These are phyloP conservation scores for Colletotrichum higginsianum DNA, from an alignment of 2,329 filamentous ascomycete species.

Conservation along the genomic window DNA sequence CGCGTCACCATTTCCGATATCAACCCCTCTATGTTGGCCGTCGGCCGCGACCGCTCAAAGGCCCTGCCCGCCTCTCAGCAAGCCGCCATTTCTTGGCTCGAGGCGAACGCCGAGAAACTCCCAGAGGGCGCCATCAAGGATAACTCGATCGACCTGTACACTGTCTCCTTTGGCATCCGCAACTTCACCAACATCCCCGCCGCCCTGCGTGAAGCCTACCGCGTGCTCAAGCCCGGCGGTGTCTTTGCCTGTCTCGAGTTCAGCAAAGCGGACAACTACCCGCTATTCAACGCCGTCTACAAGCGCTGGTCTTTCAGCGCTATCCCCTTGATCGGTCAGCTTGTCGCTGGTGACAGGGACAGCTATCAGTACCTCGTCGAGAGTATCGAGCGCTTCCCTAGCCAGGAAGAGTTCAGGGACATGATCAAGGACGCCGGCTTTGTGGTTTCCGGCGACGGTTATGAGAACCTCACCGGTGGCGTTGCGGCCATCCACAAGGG, in stretches of 20 bases:
- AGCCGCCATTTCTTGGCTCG: slow-evolving; percentile 79
- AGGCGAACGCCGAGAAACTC: slow-evolving; percentile 90
- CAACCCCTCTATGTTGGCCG: slow-evolving; percentile 93
- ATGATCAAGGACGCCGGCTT: slow-evolving; percentile 92
- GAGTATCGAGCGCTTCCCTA: slow-evolving; percentile 95
- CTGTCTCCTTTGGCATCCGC: slow-evolving; percentile 95
- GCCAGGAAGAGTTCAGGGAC: slow-evolving; percentile 84
- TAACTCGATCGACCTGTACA: slow-evolving; percentile 91
- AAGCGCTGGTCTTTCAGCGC: slow-evolving; percentile 96
- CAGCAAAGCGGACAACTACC: slow-evolving; percentile 82
- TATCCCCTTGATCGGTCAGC: slow-evolving; percentile 94
- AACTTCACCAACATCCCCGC: slow-evolving; percentile 95
- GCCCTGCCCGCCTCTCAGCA: slow-evolving; percentile 69
- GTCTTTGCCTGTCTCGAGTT: slow-evolving; percentile 98
- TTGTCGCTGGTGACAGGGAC: slow-evolving; percentile 93
- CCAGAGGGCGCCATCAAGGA: slow-evolving; percentile 70
- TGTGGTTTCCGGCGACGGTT: slow-evolving; percentile 83
- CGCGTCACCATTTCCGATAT: slow-evolving; percentile 95
- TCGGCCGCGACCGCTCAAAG: slow-evolving; percentile 85
- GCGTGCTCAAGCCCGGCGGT: slow-evolving; percentile 93
- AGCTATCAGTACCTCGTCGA: slow-evolving; percentile 99
- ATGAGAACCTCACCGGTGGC: slow-evolving; percentile 91
- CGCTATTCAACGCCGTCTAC: slow-evolving; percentile 87
- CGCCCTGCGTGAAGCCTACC: slow-evolving; percentile 85
- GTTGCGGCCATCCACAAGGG: slow-evolving; percentile 98